A percentile compares a stretch with the other conserved stretches of the same genome.
Evolutionary conservation across 371 early-diverging fungal species (phyloP).

Genomic region (Apophysomyces elegans): DNA sequence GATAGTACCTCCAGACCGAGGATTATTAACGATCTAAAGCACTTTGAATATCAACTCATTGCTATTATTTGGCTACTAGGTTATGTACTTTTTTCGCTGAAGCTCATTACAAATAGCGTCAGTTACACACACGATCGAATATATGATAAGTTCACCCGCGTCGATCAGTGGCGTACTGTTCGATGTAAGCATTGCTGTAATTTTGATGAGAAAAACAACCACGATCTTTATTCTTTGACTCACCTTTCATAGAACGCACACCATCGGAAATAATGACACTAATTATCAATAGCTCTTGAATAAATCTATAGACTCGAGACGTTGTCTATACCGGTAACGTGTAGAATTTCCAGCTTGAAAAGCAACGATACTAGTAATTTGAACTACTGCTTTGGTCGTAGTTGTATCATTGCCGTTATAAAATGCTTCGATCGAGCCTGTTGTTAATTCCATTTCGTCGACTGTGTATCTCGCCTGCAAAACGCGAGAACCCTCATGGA

Average conservation of each 20-base stretch:
- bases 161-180: slow-evolving; percentile 1
- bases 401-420: background rate
- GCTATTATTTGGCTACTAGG: background rate
- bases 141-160: background rate
- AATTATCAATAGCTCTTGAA: background rate
- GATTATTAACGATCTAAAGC: background rate
- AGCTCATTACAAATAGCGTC: background rate
- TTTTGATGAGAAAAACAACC: background rate
- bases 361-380: background rate
- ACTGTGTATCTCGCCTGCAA: background rate
- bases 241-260: background rate
- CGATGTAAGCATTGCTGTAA: slow-evolving; percentile 5
- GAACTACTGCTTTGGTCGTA: background rate
- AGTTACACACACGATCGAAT: background rate
- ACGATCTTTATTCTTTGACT: background rate
- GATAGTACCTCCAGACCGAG: background rate
- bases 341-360: background rate
- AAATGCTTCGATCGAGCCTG: background rate
- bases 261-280: background rate
- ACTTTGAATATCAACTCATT: background rate
- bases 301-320: background rate
- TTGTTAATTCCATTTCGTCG: background rate
- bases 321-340: background rate
- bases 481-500: no score
- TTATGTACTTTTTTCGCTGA: background rate